Evolutionary conservation across 176 grass and related monocot species (phyloP), one percentile per base, ranked within the genome.

Genomic region (Avena sativa): DNA sequence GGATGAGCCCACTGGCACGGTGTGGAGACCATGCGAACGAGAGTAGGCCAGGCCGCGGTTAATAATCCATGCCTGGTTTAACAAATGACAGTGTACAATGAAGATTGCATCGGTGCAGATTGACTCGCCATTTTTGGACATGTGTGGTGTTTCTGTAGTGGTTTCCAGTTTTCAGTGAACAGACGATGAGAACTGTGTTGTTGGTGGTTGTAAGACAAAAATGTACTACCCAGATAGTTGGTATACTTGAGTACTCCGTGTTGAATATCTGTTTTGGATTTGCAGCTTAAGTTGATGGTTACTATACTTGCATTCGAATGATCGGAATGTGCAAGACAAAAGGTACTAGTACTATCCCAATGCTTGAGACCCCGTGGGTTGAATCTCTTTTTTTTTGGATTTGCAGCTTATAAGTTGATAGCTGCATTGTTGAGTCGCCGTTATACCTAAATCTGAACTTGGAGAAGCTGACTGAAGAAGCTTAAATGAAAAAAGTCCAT

Each of bases 11-110:
- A 71, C 61, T 5, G 94, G 92, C 28, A 96, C 94, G 9, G 20
- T 93, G 7, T 99, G 97, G 94, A 86, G 90, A 65, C 97, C 92
- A 44, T 94, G 92, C 40, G 94, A 96, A 56, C 90, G 89, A 6
- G 90, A 87, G 48, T 20, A 26, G 36, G 40, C 43, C 69, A 26
- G 36, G 40, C 43, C 69, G 30, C 52, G 58, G 40, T 76, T 79
- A 28, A 46, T 82, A 28, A 46, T 82, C 11, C 25, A 5, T n/a
- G 19, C 43, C 4, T 13, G 76, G 25, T 30, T 70, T 50, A 71
- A 76, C 81, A 80, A 52, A 28, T 82, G 61, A 59, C n/a, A 6
- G 2, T 81, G 62, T 71, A 85, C 78, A 72, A 59, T 34, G 71
- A 62, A 76, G 6, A 20, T 50, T 46, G 74, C 36, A 15, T 48